Conservation (phyloP, 768 basidiomycete genomes). For the Hydnomerulius pinastri region DNA sequence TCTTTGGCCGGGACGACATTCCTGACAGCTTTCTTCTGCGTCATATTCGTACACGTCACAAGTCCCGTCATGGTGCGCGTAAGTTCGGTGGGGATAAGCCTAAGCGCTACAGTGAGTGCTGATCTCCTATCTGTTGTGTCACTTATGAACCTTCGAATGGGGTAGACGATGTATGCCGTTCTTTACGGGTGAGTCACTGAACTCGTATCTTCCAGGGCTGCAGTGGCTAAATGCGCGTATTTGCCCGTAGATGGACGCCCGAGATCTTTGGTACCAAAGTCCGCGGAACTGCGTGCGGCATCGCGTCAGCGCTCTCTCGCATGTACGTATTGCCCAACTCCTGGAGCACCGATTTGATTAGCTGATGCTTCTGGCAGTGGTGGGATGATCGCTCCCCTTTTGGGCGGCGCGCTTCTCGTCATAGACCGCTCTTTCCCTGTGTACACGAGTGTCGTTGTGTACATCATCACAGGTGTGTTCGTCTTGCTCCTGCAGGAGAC, state of each 20-base stretch:
- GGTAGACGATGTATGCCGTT: constrained; percentile 84
- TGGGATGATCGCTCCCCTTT: constrained; percentile 84
- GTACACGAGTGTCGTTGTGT: constrained; percentile 69
- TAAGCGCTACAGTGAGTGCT: constrained; percentile 59
- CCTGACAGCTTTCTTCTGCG: constrained; percentile 72
- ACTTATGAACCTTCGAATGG: not conserved
- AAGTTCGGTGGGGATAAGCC: constrained; percentile 74
- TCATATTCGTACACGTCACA: constrained; percentile 63
- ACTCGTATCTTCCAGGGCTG: not conserved
- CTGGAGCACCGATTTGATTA: not conserved
- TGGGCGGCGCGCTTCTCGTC: constrained; percentile 73
- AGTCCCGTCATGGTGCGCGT: constrained; percentile 59
- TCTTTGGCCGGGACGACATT: constrained; percentile 79
- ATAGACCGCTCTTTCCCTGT: constrained; percentile 73
- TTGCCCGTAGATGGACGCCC: constrained; percentile 67
- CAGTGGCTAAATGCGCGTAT: not conserved
- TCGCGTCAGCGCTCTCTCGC: constrained; percentile 83
- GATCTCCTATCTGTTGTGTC: not conserved
- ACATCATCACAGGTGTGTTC: constrained; percentile 61
- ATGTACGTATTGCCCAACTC: constrained; percentile 50
- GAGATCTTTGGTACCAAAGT: constrained; percentile 86
- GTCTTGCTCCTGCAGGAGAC: constrained; percentile 60
- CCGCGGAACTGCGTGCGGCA: constrained; percentile 86
- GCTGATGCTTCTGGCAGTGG: constrained; percentile 49
- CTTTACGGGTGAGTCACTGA: constrained; percentile 55